Conservation (phyloP, 2,329 filamentous ascomycete genomes). For the Eutypa lata region DNA sequence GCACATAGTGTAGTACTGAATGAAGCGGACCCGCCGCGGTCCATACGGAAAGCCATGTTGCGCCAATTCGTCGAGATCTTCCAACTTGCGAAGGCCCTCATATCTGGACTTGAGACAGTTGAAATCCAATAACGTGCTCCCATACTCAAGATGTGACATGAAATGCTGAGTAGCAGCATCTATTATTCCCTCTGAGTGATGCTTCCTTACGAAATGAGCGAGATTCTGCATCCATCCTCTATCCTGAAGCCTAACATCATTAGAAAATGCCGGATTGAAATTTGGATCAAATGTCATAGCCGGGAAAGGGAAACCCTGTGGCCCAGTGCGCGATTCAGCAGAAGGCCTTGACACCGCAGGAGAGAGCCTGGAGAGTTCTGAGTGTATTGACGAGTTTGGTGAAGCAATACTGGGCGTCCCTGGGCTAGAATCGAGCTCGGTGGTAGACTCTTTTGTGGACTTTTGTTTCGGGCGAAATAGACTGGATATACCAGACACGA, state of each 20-base stretch:
- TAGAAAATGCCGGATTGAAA: conserved; percentile 73
- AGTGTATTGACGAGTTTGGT: conserved; percentile 18
- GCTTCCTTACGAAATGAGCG: conserved; percentile 77
- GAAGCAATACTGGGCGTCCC: conserved; percentile 16
- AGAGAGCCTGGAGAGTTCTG: conserved; percentile 18
- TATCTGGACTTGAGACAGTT: conserved; percentile 68
- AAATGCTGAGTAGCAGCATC: conserved; percentile 71
- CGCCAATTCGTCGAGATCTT: conserved; percentile 62
- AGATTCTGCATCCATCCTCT: conserved; percentile 67
- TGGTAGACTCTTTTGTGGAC: conserved; percentile 15
- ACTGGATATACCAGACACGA: conserved; percentile 76
- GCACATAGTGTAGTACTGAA: conserved; percentile 90
- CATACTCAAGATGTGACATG: conserved; percentile 80
- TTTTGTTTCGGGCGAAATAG: conserved; percentile 58
- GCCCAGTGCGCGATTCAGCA: conserved; percentile 8
- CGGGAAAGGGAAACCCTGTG: conserved; percentile 7
- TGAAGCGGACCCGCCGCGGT: conserved; percentile 64
- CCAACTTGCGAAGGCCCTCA: conserved; percentile 63
- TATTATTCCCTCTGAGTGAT: conserved; percentile 65
- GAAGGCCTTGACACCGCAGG: conserved; percentile 11
- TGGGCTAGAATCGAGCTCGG: conserved; percentile 10
- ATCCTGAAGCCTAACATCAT: conserved; percentile 68
- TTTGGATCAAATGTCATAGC: conserved; percentile 50
- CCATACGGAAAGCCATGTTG: conserved; percentile 30
- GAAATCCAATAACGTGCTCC: conserved; percentile 75